Percentiles rank a stretch among this genome's conserved stretches.
Conservation (phyloP, 2,329 filamentous ascomycete species). For the Dactylonectria macrodidyma region DNA sequence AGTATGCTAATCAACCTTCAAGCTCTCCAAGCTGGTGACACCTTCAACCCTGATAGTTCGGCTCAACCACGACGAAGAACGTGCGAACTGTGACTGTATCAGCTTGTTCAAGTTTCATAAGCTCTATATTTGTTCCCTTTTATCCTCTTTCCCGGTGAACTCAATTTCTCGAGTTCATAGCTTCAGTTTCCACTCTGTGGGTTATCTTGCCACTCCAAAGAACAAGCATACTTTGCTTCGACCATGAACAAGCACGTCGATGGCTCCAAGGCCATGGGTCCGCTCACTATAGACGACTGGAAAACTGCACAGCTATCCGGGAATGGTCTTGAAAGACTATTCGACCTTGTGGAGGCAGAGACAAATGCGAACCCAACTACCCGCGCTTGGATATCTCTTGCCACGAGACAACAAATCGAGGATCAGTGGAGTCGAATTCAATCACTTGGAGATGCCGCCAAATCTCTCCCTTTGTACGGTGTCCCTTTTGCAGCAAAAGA, state of each 20-base stretch:
- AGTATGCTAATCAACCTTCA: background rate
- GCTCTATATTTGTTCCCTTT: background rate
- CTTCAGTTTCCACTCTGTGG: background rate
- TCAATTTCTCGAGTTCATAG: background rate
- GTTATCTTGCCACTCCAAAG: background rate
- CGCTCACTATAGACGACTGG: constrained; percentile 47
- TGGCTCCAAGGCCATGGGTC: background rate
- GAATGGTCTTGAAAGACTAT: constrained; percentile 47
- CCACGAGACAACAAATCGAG: constrained; percentile 46
- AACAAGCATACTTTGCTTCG: background rate
- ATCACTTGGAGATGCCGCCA: constrained; percentile 9
- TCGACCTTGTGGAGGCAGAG: constrained; percentile 44
- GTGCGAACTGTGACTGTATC: background rate
- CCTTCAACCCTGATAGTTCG: constrained; percentile 7
- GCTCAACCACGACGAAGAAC: background rate
- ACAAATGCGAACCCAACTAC: constrained; percentile 36
- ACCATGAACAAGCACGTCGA: background rate
- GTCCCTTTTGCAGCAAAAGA: constrained; percentile 72
- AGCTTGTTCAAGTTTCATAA: background rate
- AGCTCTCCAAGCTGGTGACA: background rate
- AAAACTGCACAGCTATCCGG: constrained; percentile 43
- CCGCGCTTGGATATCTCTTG: constrained; percentile 52
- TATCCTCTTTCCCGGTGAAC: background rate
- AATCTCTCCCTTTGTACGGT: constrained; percentile 65
- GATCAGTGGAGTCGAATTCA: constrained; percentile 38